These are phyloP conservation scores for Ceratocystis ficicola DNA, from an alignment of 2,329 filamentous ascomycete genomes.

Conservation along the genomic window DNA sequence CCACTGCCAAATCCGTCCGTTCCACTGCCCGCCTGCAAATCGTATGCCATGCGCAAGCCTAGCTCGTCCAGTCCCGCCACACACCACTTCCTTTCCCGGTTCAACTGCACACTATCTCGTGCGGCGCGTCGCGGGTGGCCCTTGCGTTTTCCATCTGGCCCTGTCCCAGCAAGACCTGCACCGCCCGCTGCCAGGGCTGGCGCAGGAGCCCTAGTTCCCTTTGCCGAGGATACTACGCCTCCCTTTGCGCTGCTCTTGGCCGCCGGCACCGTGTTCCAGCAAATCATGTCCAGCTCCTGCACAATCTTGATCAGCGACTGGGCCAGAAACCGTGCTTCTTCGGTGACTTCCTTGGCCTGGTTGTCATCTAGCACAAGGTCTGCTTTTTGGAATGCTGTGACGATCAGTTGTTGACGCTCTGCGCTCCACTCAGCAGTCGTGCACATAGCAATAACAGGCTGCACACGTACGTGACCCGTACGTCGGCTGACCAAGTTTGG, in stretches of 20 bases:
- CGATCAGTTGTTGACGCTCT: slow-evolving; percentile 4
- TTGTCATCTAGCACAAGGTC: not conserved
- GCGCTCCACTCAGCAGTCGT: not conserved
- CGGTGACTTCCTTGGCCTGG: not conserved
- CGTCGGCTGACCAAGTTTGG: slow-evolving; percentile 4
- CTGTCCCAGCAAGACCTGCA: not conserved
- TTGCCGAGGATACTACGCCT: not conserved
- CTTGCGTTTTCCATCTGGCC: slow-evolving; percentile 9
- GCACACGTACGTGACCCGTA: not conserved
- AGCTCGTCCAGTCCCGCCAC: slow-evolving; percentile 14
- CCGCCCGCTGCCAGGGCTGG: not conserved
- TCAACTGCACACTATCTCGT: slow-evolving; percentile 19
- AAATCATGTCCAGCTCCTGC: slow-evolving; percentile 20
- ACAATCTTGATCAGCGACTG: slow-evolving; percentile 9
- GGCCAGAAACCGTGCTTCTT: slow-evolving; percentile 12
- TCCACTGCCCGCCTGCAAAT: slow-evolving; percentile 7
- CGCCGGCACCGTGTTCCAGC: not conserved
- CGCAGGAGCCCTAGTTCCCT: not conserved
- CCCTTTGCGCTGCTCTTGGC: not conserved
- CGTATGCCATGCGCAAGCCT: slow-evolving; percentile 12
- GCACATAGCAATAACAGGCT: slow-evolving; percentile 10
- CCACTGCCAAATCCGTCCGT: not conserved
- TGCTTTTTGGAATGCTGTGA: not conserved
- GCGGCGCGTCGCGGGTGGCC: slow-evolving; percentile 16
- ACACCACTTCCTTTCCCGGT: slow-evolving; percentile 18